These are phyloP conservation scores for Pyricularia sp. DNA, from an alignment of 2,329 filamentous ascomycete species.

Conservation along the genomic window DNA sequence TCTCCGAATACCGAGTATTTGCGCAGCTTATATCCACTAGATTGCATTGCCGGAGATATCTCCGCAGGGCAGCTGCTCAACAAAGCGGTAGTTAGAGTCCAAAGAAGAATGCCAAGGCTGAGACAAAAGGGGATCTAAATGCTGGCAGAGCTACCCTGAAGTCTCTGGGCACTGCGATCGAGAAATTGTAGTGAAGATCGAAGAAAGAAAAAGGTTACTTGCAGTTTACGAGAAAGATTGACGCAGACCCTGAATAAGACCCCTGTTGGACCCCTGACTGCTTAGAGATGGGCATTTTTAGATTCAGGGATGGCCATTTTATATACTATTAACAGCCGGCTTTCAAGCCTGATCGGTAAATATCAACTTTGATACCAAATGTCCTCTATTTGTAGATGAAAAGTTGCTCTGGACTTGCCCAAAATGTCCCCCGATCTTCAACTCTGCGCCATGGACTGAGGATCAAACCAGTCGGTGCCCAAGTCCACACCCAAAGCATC, in stretches of 20 bases:
- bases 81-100: not conserved
- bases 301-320: too few species aligned
- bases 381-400: not conserved
- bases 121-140: not conserved
- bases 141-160: not conserved
- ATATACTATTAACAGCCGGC: not conserved
- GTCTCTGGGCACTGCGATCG: not conserved
- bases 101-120: not conserved
- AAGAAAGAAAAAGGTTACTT: not conserved
- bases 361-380: not conserved
- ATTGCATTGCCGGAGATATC: not conserved
- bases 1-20: not conserved
- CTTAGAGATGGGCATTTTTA: too few species aligned
- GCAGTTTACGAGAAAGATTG: not conserved
- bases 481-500: not conserved
- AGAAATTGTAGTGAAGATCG: not conserved
- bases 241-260: not conserved
- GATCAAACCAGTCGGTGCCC: not conserved
- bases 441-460: not conserved
- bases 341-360: not conserved
- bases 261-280: not conserved
- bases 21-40: not conserved
- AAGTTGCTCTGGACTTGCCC: not conserved
- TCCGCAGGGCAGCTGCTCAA: not conserved
- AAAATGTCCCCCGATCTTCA: not conserved